Conservation (phyloP, 1,284 basidiomycete genomes). For the Papiliotrema terrestris region DNA sequence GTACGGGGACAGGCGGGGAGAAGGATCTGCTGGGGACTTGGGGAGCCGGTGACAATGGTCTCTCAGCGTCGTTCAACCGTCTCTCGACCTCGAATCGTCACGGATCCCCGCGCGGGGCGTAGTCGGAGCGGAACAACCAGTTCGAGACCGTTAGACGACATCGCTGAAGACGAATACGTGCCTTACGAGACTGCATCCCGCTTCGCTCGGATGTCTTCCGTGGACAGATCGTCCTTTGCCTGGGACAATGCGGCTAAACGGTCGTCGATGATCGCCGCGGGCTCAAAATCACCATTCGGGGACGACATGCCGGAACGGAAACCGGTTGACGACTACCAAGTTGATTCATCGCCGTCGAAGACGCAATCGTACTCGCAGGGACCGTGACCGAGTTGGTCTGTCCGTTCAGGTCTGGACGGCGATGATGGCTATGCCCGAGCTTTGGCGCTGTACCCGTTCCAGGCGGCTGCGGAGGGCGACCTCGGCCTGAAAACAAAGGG, state of each 20-base stretch:
- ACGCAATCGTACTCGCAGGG: neutral
- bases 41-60: slow-evolving; percentile 29
- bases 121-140: slow-evolving; percentile 8
- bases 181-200: slow-evolving; percentile 25
- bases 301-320: slow-evolving; percentile 7
- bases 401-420: slow-evolving; percentile 22
- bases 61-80: slow-evolving; percentile 31
- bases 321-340: slow-evolving; percentile 19
- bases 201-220: slow-evolving; percentile 12
- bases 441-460: slow-evolving; percentile 74
- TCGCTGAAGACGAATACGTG: slow-evolving; percentile 23
- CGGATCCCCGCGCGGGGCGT: slow-evolving; percentile 1
- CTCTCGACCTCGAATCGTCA: neutral
- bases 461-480: slow-evolving; percentile 72
- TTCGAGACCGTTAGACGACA: slow-evolving; percentile 17
- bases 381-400: slow-evolving; percentile 13
- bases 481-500: slow-evolving; percentile 77
- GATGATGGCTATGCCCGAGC: slow-evolving; percentile 57
- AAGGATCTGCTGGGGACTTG: slow-evolving; percentile 36
- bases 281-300: slow-evolving; percentile 11
- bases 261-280: neutral
- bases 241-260: neutral
- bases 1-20: slow-evolving; percentile 5
- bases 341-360: slow-evolving; percentile 2
- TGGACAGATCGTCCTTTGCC: neutral